Evolutionary conservation across 1,284 basidiomycete genomes (phyloP), one percentile per base, ranked within the genome.

Genomic region (Sporisorium reilianum): DNA sequence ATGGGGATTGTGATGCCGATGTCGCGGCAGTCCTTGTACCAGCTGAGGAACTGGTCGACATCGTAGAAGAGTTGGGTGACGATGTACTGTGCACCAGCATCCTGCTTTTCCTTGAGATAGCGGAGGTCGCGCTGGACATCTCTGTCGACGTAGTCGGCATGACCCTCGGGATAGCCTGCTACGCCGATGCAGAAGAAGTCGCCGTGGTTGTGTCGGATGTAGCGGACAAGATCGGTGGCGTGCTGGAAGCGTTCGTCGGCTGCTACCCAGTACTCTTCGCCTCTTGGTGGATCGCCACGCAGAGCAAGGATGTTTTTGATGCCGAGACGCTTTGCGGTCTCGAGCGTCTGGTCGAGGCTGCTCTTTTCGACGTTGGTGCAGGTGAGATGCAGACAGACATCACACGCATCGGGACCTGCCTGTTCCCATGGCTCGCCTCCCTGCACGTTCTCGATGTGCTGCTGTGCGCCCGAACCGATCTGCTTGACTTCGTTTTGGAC

Each of bases 21-120:
- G 14, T 59, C 49, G 20, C 80, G 55, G 42, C 80, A 82, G 8
- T 56, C 58, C 10, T 60, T 54, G 56, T 77, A 71, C 73, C 80
- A 84, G 5, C 40, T n/a, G 4, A 78, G 58, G 71, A 82, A 78
- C 32, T 55, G 77, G 25, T 94, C 90, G 36, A 92, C 90, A 79
- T 98, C 95, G 87, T 99, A 99, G 86, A 99, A 99, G 57, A 99
- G 89, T 83, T 99, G 97, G 0, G 97, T 98, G 68, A 99, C 89
- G 76, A 99, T 93, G 85, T 95, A 97, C 73, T 97, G 92, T 1
- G 95, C 95, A 5, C 97, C 97, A 0, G 94, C 94, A 70, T 97
- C 93, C 30, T 98, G 90, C 86, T 99, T 99, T 45, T 89, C 88
- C 86, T 94, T 94, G 65, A 99, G 87, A 79, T 91, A 88, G 2